A percentile compares a stretch with the other conserved stretches of the same genome.
These are phyloP conservation scores for Mychonastes homosphaera DNA, from an alignment of 139 green algal species.

Conservation along the genomic window DNA sequence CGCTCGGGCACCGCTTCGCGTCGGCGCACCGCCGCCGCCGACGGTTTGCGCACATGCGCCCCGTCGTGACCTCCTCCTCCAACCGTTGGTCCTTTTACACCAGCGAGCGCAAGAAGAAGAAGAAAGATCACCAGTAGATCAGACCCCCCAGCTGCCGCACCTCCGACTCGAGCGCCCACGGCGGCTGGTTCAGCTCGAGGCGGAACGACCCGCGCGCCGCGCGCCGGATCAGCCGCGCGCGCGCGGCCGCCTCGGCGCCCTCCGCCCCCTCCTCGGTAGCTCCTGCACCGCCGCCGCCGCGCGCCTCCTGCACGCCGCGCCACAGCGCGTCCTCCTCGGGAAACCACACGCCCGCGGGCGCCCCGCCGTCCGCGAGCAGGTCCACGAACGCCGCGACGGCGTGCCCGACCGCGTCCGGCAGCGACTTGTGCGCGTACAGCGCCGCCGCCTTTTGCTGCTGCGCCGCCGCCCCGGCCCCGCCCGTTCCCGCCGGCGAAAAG, in stretches of 20 bases:
- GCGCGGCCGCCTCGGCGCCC: too few species aligned
- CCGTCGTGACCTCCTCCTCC: too few species aligned
- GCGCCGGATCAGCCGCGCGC: too few species aligned
- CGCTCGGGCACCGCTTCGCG: too few species aligned
- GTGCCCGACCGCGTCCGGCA: constrained; percentile 60
- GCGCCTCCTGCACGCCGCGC: constrained; percentile 7
- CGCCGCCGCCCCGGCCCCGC: too few species aligned
- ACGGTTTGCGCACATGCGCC: too few species aligned
- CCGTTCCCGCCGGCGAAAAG: constrained; percentile 62
- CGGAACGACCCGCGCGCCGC: constrained; percentile 39
- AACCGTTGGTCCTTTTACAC: too few species aligned
- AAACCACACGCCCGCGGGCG: constrained; percentile 88
- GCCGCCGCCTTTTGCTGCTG: constrained; percentile 49
- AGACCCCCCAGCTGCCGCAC: constrained; percentile 50
- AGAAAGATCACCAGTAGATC: constrained; percentile 22
- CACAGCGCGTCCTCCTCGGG: constrained; percentile 76
- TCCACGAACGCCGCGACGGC: constrained; percentile 45
- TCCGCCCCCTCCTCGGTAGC: too few species aligned
- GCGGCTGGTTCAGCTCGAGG: constrained; percentile 62
- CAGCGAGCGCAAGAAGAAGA: too few species aligned
- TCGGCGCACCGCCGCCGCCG: too few species aligned
- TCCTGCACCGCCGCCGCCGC: too few species aligned
- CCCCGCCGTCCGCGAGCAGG: constrained; percentile 64
- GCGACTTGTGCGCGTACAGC: constrained; percentile 71
- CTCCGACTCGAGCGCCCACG: constrained; percentile 63